These are phyloP conservation scores for Hysterium pulicare DNA, from an alignment of 2,329 filamentous ascomycete genomes.

Conservation along the genomic window DNA sequence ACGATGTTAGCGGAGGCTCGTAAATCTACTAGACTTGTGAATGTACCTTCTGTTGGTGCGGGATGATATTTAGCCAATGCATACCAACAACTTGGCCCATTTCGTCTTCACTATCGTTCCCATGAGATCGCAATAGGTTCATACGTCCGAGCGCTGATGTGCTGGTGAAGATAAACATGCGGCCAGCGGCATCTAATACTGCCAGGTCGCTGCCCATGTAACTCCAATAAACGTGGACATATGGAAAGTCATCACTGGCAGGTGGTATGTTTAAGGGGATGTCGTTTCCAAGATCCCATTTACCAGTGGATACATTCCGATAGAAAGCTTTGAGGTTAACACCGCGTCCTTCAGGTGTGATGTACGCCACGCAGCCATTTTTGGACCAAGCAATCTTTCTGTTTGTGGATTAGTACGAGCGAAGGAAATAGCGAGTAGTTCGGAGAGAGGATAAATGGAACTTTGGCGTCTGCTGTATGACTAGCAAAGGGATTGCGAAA, in stretches of 20 bases:
- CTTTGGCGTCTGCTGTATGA: too few species aligned
- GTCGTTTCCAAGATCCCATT: conserved; percentile 75
- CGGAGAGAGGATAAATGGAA: too few species aligned
- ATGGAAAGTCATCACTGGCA: conserved; percentile 59
- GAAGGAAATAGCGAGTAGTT: too few species aligned
- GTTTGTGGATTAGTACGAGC: conserved; percentile 2
- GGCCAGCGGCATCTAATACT: conserved; percentile 74
- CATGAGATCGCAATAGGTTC: conserved; percentile 58
- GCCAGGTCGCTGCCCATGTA: conserved; percentile 75
- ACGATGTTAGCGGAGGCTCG: not conserved
- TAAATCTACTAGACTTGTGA: conserved; percentile 8
- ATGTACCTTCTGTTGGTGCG: conserved; percentile 38
- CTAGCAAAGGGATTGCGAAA: too few species aligned
- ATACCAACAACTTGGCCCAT: conserved; percentile 75
- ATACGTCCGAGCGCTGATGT: conserved; percentile 71
- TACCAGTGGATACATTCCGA: conserved; percentile 64
- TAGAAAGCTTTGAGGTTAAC: conserved; percentile 72
- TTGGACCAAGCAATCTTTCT: conserved; percentile 87
- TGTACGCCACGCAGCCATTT: conserved; percentile 77
- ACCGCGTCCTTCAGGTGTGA: conserved; percentile 66
- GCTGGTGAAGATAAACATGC: conserved; percentile 71
- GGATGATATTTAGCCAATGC: conserved; percentile 67
- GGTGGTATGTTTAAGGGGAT: conserved; percentile 62
- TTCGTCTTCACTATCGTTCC: conserved; percentile 69
- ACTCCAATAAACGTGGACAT: conserved; percentile 83